Evolutionary conservation across 1,139 yeast species (phyloP), one percentile per base, ranked within the genome.

Genomic region (Kurtzmaniella quercitrusa): DNA sequence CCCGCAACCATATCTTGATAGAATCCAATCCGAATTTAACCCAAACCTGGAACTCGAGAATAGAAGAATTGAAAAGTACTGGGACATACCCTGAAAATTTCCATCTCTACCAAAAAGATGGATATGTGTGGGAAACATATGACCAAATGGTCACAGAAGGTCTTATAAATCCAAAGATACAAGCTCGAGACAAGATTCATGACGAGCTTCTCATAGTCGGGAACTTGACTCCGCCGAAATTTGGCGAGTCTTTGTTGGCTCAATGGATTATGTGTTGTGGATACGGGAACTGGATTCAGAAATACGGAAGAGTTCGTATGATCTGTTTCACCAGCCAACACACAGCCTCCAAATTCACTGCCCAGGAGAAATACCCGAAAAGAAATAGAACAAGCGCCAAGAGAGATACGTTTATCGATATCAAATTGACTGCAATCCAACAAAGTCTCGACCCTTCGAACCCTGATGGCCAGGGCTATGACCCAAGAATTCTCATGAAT

Each of bases 211-310:
- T 91, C 34, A 67, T 86, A 25, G 68, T 81, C 2, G 95, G 83
- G 1, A 85, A 86, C 57, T 68, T 86, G 41, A 70, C 87, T 0
- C 70, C 75, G 12, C 47, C 60, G 29, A 55, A 55, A 34, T 62
- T 68, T 23, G 89, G 89, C 6, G 95, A 86, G 58, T 79, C 84
- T 40, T 70, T 87, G 21, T 62, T 85, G 34, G 84, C 87, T 41
- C 96, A 89, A 63, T 86, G 91, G 81, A 61, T 86, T 27, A 75
- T 75, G 53, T 86, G 95, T 59, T 68, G 84, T 38, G 81, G 78
- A 1, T 75, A 83, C 57, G 71, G 76, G 41, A 86, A 85, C 55
- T 88, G 96, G 96, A 60, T 87, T 14, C 85, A 82, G 52, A 69
- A 71, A 50, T 85, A 75, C 58, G 96, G 96, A 0, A 70, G 85